These are phyloP conservation scores for Pseudogymnoascus sp. DNA, from an alignment of 2,329 filamentous ascomycete genomes.

Conservation along the genomic window DNA sequence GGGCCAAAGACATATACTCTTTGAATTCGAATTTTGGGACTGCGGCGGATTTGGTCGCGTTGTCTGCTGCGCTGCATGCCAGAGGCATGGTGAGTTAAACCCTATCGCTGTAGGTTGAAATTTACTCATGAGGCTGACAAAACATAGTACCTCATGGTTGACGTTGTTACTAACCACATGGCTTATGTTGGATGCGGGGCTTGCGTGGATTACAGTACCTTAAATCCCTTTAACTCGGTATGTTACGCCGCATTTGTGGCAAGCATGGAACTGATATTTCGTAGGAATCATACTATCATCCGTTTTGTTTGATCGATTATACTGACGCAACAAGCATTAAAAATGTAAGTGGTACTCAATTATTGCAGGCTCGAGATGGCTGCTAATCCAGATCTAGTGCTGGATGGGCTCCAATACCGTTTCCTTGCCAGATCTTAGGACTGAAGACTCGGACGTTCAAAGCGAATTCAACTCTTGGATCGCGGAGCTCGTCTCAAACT, in stretches of 20 bases:
- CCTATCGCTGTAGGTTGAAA: constrained; percentile 18
- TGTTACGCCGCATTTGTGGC: constrained; percentile 18
- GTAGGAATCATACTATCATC: too few relatives aligned
- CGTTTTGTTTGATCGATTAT: constrained; percentile 30
- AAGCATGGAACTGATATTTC: constrained; percentile 5
- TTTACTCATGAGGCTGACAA: not conserved
- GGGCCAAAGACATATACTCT: constrained; percentile 39
- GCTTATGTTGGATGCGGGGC: constrained; percentile 26
- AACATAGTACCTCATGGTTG: constrained; percentile 41
- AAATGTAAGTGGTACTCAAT: constrained; percentile 7
- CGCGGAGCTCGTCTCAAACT: constrained; percentile 23
- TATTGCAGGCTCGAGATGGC: not conserved
- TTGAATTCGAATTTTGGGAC: constrained; percentile 44
- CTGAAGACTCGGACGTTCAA: constrained; percentile 21
- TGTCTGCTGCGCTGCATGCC: constrained; percentile 38
- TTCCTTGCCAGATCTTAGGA: constrained; percentile 26
- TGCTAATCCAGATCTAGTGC: constrained; percentile 13
- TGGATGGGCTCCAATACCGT: constrained; percentile 25
- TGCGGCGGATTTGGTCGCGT: constrained; percentile 37
- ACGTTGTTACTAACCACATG: constrained; percentile 45
- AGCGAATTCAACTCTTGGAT: constrained; percentile 23
- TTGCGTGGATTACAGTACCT: constrained; percentile 32
- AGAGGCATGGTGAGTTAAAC: constrained; percentile 36
- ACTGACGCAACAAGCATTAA: constrained; percentile 27
- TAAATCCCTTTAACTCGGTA: constrained; percentile 34